A percentile compares a stretch with the other conserved stretches of the same genome.
Evolutionary conservation across 345 rosid species (phyloP).

Genomic region (Linum tenue): DNA sequence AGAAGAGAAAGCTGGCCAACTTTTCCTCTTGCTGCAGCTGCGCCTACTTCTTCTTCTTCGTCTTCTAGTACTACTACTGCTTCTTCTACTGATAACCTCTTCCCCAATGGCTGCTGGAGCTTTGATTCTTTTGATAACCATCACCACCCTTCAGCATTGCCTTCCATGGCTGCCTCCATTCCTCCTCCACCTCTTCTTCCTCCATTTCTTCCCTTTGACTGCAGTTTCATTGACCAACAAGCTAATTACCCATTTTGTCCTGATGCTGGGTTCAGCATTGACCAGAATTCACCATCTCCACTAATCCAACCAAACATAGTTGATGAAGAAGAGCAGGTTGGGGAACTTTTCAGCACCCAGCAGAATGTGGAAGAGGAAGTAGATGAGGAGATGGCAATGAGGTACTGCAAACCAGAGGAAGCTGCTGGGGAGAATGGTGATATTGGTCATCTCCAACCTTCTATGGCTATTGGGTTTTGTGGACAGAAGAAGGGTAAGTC

Average conservation of each 20-base stretch:
- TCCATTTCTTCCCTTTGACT: constrained; percentile 32
- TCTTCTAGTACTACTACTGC: no score
- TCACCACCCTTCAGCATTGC: constrained; percentile 10
- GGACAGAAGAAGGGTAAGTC: constrained; percentile 25
- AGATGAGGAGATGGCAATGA: constrained; percentile 4
- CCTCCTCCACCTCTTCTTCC: constrained; percentile 25
- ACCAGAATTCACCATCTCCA: constrained; percentile 26
- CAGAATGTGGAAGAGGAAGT: constrained; percentile 22
- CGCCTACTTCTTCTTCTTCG: no score
- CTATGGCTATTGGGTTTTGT: constrained; percentile 32
- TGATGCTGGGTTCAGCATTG: constrained; percentile 32
- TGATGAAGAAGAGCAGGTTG: constrained; percentile 32
- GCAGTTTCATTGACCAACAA: constrained; percentile 15
- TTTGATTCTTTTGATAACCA: constrained; percentile 34
- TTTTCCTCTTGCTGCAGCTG: constrained; percentile 8
- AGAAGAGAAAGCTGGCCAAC: constrained; percentile 36
- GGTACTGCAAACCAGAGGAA: constrained; percentile 26
- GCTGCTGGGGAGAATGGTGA: constrained; percentile 16
- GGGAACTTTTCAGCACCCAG: no score
- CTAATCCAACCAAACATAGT: constrained; percentile 32
- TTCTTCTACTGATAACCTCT: constrained; percentile 25
- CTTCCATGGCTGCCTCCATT: background rate
- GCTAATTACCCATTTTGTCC: constrained; percentile 19
- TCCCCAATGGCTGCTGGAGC: constrained; percentile 38
- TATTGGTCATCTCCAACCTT: background rate